Conservation (phyloP, 495 filamentous ascomycete genomes). For the Aspergillus panamensis region DNA sequence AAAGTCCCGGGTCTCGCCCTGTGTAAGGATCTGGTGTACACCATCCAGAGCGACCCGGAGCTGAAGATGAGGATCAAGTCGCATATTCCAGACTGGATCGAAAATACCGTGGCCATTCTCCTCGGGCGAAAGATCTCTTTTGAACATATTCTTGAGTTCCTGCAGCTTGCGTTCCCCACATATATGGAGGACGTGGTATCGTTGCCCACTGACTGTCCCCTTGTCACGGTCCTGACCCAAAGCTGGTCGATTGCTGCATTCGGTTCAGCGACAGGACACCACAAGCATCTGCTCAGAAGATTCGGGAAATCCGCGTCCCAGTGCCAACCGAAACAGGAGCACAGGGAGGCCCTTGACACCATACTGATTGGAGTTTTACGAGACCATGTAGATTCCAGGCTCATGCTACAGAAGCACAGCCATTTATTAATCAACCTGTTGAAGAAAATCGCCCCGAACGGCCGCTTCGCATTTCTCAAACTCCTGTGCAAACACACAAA, state of each 20-base stretch:
- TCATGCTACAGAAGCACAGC: not conserved
- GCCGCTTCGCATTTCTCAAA: not conserved
- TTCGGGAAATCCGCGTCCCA: not conserved
- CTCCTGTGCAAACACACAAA: not conserved
- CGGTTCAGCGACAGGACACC: not conserved
- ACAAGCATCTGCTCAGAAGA: not conserved
- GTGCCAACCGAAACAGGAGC: not conserved
- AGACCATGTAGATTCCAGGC: not conserved
- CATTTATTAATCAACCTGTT: too few species aligned
- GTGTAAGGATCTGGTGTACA: not conserved
- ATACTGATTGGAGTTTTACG: not conserved
- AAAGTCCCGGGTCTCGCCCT: not conserved
- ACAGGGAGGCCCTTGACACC: not conserved
- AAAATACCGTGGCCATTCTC: not conserved
- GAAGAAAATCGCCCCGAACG: not conserved
- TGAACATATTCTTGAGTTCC: not conserved
- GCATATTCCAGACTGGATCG: not conserved
- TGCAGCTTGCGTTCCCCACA: not conserved
- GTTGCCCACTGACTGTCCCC: not conserved
- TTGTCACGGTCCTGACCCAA: not conserved
- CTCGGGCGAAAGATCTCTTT: not conserved
- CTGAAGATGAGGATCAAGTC: not conserved
- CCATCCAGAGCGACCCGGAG: not conserved
- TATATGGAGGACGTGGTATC: not conserved
- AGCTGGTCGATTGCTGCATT: not conserved